Conservation (phyloP, 148 eudicot genomes). For the Arctostaphylos glauca region DNA sequence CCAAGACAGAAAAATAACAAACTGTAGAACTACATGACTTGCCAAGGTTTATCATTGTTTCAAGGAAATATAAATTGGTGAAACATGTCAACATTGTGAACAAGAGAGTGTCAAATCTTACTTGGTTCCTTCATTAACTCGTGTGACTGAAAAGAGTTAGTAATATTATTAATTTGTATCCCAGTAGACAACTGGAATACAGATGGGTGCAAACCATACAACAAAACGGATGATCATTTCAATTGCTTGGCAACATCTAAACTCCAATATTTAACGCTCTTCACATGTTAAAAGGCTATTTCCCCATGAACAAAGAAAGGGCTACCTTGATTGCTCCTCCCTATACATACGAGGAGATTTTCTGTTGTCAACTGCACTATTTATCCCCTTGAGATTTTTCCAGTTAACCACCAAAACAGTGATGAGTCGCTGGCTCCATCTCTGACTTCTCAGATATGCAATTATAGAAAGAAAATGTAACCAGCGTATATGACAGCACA, state of each 20-base stretch:
- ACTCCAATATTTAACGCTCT: not conserved
- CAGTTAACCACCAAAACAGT: not conserved
- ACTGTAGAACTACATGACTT: too few species aligned
- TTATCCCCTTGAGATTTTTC: not conserved
- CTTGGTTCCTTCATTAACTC: too few species aligned
- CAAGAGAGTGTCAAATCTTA: not conserved
- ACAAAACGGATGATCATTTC: not conserved
- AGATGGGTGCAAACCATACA: not conserved
- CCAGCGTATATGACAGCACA: not conserved
- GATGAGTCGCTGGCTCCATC: not conserved
- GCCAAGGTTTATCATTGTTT: too few species aligned
- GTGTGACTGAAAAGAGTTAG: not conserved
- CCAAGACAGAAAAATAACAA: too few species aligned
- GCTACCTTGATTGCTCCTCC: not conserved
- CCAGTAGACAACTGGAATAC: not conserved
- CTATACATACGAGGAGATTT: not conserved
- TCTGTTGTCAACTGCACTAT: not conserved
- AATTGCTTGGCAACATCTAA: not conserved
- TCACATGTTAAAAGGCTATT: not conserved
- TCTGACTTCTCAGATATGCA: not conserved
- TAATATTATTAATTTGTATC: too few species aligned
- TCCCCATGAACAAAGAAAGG: not conserved
- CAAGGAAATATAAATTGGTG: too few species aligned
- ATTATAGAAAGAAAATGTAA: not conserved
- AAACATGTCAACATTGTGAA: too few species aligned